Evolutionary conservation across 345 rosid genomes (phyloP).

Genomic region (Eutrema japonicum): DNA sequence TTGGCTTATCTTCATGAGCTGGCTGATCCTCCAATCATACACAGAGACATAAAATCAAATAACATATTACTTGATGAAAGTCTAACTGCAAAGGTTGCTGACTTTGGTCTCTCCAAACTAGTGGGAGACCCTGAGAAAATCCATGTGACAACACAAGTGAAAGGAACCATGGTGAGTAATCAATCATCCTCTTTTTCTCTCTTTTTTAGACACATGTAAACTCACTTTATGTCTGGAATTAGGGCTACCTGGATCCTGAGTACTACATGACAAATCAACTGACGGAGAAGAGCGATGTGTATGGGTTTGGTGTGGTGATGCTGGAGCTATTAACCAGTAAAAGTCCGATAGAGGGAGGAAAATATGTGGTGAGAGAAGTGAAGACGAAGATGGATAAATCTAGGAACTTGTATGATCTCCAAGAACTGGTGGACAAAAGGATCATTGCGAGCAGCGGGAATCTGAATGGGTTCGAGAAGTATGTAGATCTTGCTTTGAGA

Average conservation of each 20-base stretch:
- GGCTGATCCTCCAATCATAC: slow-evolving; percentile 92
- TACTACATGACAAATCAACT: slow-evolving; percentile 88
- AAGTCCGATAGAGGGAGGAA: slow-evolving; percentile 76
- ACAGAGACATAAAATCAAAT: slow-evolving; percentile 81
- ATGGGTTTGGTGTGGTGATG: slow-evolving; percentile 84
- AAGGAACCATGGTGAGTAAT: slow-evolving; percentile 86
- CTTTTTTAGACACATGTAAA: background rate
- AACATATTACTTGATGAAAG: slow-evolving; percentile 79
- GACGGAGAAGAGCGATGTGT: slow-evolving; percentile 92
- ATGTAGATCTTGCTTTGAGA: slow-evolving; percentile 63
- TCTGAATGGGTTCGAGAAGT: slow-evolving; percentile 60
- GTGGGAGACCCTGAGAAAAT: slow-evolving; percentile 58
- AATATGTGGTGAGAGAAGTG: slow-evolving; percentile 79
- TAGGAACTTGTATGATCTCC: slow-evolving; percentile 61
- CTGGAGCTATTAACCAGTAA: slow-evolving; percentile 69
- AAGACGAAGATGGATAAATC: slow-evolving; percentile 58
- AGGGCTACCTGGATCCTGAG: slow-evolving; percentile 93
- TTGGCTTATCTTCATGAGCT: slow-evolving; percentile 85
- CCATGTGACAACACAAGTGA: slow-evolving; percentile 87
- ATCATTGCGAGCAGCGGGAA: slow-evolving; percentile 49
- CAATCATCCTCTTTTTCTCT: background rate
- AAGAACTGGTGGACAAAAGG: slow-evolving; percentile 60
- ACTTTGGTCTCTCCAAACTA: slow-evolving; percentile 86
- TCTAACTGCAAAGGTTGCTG: slow-evolving; percentile 80
- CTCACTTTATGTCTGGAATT: background rate